Evolutionary conservation across 352 stramenopile species (phyloP), one percentile per base, ranked within the genome.

Genomic region (Pelagophyceae sp.): DNA sequence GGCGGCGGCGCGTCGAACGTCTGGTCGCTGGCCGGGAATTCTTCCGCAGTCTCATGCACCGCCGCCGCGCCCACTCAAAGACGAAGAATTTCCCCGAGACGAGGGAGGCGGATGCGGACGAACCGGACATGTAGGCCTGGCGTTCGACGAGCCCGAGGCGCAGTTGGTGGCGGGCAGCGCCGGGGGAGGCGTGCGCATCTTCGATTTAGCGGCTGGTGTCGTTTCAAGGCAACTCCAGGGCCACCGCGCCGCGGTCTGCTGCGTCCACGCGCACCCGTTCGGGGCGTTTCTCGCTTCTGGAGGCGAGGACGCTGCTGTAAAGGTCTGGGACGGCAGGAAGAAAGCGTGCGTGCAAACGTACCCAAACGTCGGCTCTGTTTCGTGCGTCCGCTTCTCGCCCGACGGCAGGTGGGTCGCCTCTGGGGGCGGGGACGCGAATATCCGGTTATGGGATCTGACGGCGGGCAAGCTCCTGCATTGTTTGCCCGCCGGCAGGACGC

Each of bases 311-410:
- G 72, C 77, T 17, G 38, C 63, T 27, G 72, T 82, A 2, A 82
- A 82, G 29, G 77, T 82, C 35, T 82, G 78, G 78, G 78, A 82
- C 70, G 72, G 65, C 25, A 60, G 78, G 58, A 63, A 77, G 35
- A 82, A 82, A 35, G 25, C 58, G 31, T 82, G 78, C 76, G 40
- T 82, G 33, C 75, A 80, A 77, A 82, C 76, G 32, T 82, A 82
- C 69, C 77, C 77, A 38, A 64, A 81, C 69, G 51, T 29, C 32
- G 60, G 64, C n/a, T 63, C 64, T 38, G 76, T 81, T 31, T 37
- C 45, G 2, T 23, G n/a, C 25, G 77, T 82, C 2, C n/a, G 35
- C 38, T 82, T 82, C 45, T 81, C 75, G 3, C 78, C 78, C 27
- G 78, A 82, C 61, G 78, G 78, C n/a, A 15, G 40, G 15, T 80